Evolutionary conservation across 768 basidiomycete species (phyloP).

Genomic region (Flagelloscypha sp.): DNA sequence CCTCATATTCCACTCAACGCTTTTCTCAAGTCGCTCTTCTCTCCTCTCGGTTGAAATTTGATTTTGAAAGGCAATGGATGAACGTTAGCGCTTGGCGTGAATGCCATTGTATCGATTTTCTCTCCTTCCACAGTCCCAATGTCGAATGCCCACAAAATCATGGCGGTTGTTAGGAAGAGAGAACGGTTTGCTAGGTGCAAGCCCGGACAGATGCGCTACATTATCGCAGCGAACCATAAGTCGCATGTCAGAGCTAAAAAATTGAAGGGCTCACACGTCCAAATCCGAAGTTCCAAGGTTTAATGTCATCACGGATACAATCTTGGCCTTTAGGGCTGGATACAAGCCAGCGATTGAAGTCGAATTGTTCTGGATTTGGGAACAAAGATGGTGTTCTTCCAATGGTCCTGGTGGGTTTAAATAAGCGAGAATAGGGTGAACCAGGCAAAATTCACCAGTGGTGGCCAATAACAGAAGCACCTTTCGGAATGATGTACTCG

Average conservation of each 20-base stretch:
- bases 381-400: constrained; percentile 51
- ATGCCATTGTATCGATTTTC: constrained; percentile 54
- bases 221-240: too few species aligned
- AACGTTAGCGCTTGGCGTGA: constrained; percentile 55
- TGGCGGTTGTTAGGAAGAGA: constrained; percentile 55
- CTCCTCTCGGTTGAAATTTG: constrained; percentile 48
- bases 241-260: neutral
- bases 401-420: constrained; percentile 31
- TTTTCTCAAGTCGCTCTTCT: too few species aligned
- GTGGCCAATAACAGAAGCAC: constrained; percentile 28
- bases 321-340: constrained; percentile 23
- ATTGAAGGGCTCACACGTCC: constrained; percentile 27
- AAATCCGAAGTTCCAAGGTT: constrained; percentile 48
- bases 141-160: constrained; percentile 59
- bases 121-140: constrained; percentile 40
- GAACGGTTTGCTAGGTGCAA: constrained; percentile 33
- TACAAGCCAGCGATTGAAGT: constrained; percentile 50
- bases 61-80: constrained; percentile 58
- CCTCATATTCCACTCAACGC: too few species aligned
- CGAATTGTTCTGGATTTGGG: constrained; percentile 50
- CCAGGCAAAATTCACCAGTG: constrained; percentile 21
- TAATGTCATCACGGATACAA: constrained; percentile 42
- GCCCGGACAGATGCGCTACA: too few species aligned
- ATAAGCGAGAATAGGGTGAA: neutral
- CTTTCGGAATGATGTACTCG: constrained; percentile 25